phyloP scores from a whole-genome alignment of 1,284 basidiomycete genomes.

The Xerocomus nothofagi region DNA sequence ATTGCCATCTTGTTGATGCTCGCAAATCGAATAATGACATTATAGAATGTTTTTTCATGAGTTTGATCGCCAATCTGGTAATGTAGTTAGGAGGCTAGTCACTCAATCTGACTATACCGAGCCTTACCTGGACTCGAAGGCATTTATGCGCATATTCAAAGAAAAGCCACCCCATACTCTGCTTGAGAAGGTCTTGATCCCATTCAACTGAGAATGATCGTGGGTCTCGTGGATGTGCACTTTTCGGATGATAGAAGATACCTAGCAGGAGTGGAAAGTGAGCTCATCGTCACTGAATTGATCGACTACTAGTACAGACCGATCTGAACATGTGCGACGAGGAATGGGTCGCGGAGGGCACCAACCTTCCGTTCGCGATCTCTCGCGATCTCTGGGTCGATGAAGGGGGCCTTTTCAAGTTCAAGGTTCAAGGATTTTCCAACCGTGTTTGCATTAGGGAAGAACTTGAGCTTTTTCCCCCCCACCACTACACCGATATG shows the following conservation, averaged over 20 bases:
- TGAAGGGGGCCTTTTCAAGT: slow-evolving; percentile 59
- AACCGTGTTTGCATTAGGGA: slow-evolving; percentile 20
- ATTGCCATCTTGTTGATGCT: slow-evolving; percentile 60
- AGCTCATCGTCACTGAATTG: background rate
- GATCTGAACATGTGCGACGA: slow-evolving; percentile 61
- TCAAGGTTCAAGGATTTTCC: slow-evolving; percentile 31
- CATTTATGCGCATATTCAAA: slow-evolving; percentile 68
- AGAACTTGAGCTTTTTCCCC: slow-evolving; percentile 33
- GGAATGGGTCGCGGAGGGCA: slow-evolving; percentile 46
- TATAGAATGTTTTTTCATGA: slow-evolving; percentile 50
- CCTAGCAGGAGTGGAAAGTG: slow-evolving; percentile 19
- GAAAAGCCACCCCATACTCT: slow-evolving; percentile 51
- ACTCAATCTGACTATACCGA: background rate
- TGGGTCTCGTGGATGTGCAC: slow-evolving; percentile 36
- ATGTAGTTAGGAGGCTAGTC: background rate
- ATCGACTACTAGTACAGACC: slow-evolving; percentile 42
- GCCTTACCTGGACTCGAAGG: slow-evolving; percentile 54
- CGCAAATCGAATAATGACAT: slow-evolving; percentile 53
- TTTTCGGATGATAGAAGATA: slow-evolving; percentile 32
- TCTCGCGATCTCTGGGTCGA: slow-evolving; percentile 59
- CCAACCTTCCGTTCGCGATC: slow-evolving; percentile 47
- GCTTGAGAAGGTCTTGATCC: slow-evolving; percentile 43
- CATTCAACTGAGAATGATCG: slow-evolving; percentile 69
- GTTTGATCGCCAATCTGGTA: slow-evolving; percentile 54
- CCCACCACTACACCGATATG: slow-evolving; percentile 40